Evolutionary conservation across 768 basidiomycete species (phyloP).

Genomic region (Suillus subluteus): DNA sequence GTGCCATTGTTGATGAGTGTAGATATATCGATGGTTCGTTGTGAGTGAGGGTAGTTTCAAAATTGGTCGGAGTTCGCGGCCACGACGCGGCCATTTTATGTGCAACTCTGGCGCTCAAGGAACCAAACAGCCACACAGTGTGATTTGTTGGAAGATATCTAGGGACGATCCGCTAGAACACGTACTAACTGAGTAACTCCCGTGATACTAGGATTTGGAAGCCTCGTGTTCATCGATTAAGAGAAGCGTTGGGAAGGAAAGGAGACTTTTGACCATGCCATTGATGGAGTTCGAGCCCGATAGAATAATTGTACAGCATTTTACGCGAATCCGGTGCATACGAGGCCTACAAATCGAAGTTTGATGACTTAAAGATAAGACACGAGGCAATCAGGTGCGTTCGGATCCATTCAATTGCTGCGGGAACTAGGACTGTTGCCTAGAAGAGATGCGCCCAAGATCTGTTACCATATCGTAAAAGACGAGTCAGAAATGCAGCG

Average conservation of each 20-base stretch:
- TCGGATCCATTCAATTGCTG: not conserved
- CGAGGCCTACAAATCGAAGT: not conserved
- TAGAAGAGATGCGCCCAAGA: not conserved
- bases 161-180: not conserved
- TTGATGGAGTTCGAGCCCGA: not conserved
- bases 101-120: not conserved
- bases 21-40: not conserved
- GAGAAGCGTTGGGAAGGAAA: not conserved
- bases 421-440: not conserved
- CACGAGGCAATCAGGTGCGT: slow-evolving; percentile 1
- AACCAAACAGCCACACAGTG: not conserved
- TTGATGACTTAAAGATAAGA: not conserved
- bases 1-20: not conserved
- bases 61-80: not conserved
- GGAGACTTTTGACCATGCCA: not conserved
- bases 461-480: not conserved
- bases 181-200: no score
- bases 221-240: not conserved
- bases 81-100: slow-evolving; percentile 1
- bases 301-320: not conserved
- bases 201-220: not conserved
- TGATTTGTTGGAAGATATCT: not conserved
- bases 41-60: not conserved
- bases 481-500: not conserved
- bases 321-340: not conserved